phyloP scores from a whole-genome alignment of 805 yeast species.

The Schwanniomyces vanrijiae region DNA sequence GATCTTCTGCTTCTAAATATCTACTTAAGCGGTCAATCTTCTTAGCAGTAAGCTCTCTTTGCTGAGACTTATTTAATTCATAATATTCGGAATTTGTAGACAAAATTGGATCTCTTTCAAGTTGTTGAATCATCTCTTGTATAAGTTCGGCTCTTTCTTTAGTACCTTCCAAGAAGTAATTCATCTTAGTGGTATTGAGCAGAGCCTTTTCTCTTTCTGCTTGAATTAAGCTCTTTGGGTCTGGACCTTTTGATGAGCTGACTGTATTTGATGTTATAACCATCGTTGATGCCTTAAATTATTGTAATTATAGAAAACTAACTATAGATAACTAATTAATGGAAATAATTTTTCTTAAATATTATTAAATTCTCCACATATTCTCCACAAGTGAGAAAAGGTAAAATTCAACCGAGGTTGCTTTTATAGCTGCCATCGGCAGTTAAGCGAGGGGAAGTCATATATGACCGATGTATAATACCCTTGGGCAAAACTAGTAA shows the following conservation, averaged over 20 bases:
- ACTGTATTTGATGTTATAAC: constrained; percentile 17
- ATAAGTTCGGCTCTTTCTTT: constrained; percentile 44
- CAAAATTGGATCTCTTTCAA: constrained; percentile 68
- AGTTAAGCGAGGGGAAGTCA: not conserved
- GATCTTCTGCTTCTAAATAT: constrained; percentile 53
- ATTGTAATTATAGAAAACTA: too few relatives aligned
- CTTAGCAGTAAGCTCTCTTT: constrained; percentile 58
- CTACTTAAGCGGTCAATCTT: constrained; percentile 62
- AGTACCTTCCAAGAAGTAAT: constrained; percentile 41
- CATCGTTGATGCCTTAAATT: constrained; percentile 2
- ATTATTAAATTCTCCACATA: not conserved
- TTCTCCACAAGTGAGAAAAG: too few relatives aligned
- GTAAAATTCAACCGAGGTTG: not conserved
- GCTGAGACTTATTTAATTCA: constrained; percentile 54
- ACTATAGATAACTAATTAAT: too few relatives aligned
- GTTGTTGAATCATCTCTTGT: constrained; percentile 52
- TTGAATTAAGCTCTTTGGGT: constrained; percentile 30
- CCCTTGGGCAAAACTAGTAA: too few relatives aligned
- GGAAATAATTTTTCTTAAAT: not conserved
- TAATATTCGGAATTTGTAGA: constrained; percentile 54
- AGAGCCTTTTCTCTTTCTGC: constrained; percentile 32
- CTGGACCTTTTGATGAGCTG: constrained; percentile 26
- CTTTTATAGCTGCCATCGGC: not conserved
- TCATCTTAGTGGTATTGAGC: constrained; percentile 39
- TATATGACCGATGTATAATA: not conserved